phyloP scores from a whole-genome alignment of 73 alveolate species.

The Paramecium tetraurelia region DNA sequence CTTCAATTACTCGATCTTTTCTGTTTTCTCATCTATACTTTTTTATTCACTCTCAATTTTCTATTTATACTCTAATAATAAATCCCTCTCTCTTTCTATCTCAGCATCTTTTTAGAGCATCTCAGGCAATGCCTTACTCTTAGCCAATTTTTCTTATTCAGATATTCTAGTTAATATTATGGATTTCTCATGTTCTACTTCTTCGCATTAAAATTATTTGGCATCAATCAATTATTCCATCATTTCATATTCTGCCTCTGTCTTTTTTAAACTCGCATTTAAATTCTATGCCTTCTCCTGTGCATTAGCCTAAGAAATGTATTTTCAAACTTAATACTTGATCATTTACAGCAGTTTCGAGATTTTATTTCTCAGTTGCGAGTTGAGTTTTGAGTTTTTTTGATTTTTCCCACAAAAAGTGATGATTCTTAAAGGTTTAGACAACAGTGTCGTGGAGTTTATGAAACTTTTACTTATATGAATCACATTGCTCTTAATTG shows the following conservation, averaged over 20 bases:
- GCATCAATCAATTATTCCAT: conserved; percentile 71
- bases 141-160: neutral
- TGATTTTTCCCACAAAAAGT: conserved; percentile 63
- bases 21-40: conserved; percentile 39
- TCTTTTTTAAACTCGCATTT: conserved; percentile 71
- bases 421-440: conserved; percentile 64
- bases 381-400: conserved; percentile 59
- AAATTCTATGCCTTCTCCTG: conserved; percentile 65
- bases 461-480: conserved; percentile 62
- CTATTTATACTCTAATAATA: conserved; percentile 56
- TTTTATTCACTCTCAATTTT: conserved; percentile 55
- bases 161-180: conserved; percentile 18
- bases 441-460: conserved; percentile 65
- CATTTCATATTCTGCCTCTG: conserved; percentile 78
- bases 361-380: conserved; percentile 57
- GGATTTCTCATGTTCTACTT: conserved; percentile 62
- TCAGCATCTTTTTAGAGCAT: conserved; percentile 69
- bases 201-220: conserved; percentile 70
- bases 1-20: conserved; percentile 20
- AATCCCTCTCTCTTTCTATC: conserved; percentile 66
- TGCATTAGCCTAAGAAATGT: conserved; percentile 55
- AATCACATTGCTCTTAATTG: conserved; percentile 62
- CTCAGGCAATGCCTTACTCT: conserved; percentile 46
- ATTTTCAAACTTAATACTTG: conserved; percentile 38
- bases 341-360: conserved; percentile 60